These are phyloP conservation scores for Cercospora sojina DNA, from an alignment of 2,329 filamentous ascomycete genomes.

Conservation along the genomic window DNA sequence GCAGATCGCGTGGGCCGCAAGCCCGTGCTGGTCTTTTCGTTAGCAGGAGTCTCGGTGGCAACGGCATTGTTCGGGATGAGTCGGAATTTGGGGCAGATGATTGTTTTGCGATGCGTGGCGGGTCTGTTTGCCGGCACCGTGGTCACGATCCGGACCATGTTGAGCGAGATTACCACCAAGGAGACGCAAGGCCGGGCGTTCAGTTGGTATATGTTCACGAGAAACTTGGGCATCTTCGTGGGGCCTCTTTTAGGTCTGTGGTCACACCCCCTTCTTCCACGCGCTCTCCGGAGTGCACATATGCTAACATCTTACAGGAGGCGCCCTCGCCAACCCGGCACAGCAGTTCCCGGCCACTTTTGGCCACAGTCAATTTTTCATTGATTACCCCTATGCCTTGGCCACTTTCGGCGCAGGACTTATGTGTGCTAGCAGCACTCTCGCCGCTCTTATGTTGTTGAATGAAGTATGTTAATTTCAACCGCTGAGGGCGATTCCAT, in stretches of 20 bases:
- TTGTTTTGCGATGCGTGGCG: conserved; percentile 67
- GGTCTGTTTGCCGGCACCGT: conserved; percentile 73
- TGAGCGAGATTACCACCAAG: conserved; percentile 68
- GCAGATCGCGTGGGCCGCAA: conserved; percentile 70
- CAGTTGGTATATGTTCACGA: conserved; percentile 70
- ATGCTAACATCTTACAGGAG: conserved; percentile 51
- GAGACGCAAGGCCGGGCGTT: conserved; percentile 72
- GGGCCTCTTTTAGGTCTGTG: conserved; percentile 60
- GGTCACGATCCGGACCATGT: conserved; percentile 74
- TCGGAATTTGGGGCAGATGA: conserved; percentile 68
- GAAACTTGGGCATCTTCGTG: conserved; percentile 71
- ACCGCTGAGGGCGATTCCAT: too few species aligned
- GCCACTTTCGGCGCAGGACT: conserved; percentile 59
- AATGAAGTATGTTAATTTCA: conserved; percentile 46
- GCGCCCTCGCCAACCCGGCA: conserved; percentile 66
- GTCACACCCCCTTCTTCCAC: not conserved
- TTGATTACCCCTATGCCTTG: conserved; percentile 65
- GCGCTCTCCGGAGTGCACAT: not conserved
- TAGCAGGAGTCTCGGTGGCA: conserved; percentile 61
- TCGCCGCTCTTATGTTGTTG: conserved; percentile 56
- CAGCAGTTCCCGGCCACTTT: conserved; percentile 62
- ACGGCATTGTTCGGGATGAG: conserved; percentile 69
- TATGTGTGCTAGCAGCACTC: conserved; percentile 55
- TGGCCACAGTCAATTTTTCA: conserved; percentile 57
- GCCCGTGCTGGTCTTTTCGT: conserved; percentile 66